Base-by-base conservation (phyloP, 2,329 filamentous ascomycete species). In the Pseudophaeomoniella oleicola region DNA sequence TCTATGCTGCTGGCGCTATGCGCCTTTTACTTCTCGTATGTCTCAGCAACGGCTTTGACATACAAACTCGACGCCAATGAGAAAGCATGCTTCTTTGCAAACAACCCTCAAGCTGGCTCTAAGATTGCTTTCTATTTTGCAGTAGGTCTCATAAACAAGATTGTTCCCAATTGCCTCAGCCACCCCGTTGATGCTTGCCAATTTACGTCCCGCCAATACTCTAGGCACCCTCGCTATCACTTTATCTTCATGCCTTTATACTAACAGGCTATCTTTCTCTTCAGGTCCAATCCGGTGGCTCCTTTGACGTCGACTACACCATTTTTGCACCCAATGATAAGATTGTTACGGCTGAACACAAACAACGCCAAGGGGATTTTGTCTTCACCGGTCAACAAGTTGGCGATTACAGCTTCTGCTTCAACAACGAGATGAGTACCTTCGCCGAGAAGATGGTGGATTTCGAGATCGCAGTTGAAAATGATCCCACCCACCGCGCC, bases 71-170 rank as follows among this genome's bases (percentile, higher is more conserved):
- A 71, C 36, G 82, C 90, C 35, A 83, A 92, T 65, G 90, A 96
- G 69, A 86, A 83, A 62, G 85, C 90, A 42, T 98, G 90, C 68
- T 98, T 98, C 74, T 94, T 82, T 59, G 74, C 83, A 39, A 67
- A 75, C 47, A 74, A 81, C 56, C 71, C 74, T 56, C 79, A 79
- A 49, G 75, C 82, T 51, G 14, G 14, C 4, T 16, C 32, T 9
- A 98, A 98, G 73, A 70, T 98, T 48, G 87, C 90, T 35, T 98
- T 98, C 57, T 98, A 98, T 67, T 98, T 98, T 63, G 92, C 90
- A 42, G 90, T 98, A 66, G 47, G 80, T 64, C 37, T 40, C 6
- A n/a, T n/a, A n/a, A n/a, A n/a, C n/a, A n/a, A n/a, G n/a, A n/a
- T 18, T 29, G 6, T 32, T n/a, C 27, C 34, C 34, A 3, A 13